Base-by-base conservation (phyloP, 768 basidiomycete genomes). In the Kondoa malvinella region DNA sequence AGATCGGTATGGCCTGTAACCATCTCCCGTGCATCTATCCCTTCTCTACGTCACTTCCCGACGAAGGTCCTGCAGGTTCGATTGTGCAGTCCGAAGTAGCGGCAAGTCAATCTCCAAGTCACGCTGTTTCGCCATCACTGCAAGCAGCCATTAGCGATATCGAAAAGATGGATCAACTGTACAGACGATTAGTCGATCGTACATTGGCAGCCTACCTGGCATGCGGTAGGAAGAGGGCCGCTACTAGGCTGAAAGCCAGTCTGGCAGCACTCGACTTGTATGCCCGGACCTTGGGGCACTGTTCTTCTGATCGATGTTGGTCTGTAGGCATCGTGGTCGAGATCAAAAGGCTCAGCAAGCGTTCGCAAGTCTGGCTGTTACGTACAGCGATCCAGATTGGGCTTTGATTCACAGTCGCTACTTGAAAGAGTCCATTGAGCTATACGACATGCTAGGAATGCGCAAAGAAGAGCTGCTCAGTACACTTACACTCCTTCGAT, bases 141-240 rank as follows among this genome's bases (percentile, higher is more conserved):
- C 72, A 8, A 84, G 90, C 72, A 86, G 83, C 30, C 83, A 84
- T 57, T 66, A 79, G 27, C 85, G 86, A 32, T 80, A 94, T 12
- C 76, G 84, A 26, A 1, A 32, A 78, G 81, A 17, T 84, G 85
- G 4, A 75, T 89, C 32, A 75, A 76, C 15, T 89, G 31, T 99
- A 95, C 76, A 78, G 85, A 26, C 78, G 77, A 16, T 77, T 85
- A 57, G 89, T 88, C 1, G 88, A 91, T 73, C 84, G 85, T 65
- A 85, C 90, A 3, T 87, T 95, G 66, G 87, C 89, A 60, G 81
- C 86, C 70, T 95, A 90, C 73, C 86, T 84, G 63, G 85, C 83
- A 71, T 86, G 87, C n/a, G 87, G 86, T 21, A 83, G 92, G 57
- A 82, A 86, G 62, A 87, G 94, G 73, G 89, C 87, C 74, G 91